Percentiles rank a stretch among this genome's conserved stretches.
Evolutionary conservation across 2,329 filamentous ascomycete genomes (phyloP).

Genomic region (Shiraia bambusicola): DNA sequence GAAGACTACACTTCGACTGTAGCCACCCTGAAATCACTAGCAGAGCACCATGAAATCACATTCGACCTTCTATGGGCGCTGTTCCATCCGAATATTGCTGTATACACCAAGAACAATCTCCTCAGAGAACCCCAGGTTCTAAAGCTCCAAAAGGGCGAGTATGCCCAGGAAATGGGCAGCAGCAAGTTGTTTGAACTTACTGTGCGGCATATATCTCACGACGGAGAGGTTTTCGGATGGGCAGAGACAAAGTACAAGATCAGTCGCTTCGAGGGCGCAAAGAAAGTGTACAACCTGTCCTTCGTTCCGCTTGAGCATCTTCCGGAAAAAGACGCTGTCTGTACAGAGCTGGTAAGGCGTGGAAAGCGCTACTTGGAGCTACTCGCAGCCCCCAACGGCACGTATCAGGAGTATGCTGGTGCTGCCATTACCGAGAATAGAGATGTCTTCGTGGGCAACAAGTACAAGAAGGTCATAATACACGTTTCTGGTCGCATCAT

Average conservation of each 20-base stretch:
- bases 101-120: slow-evolving; percentile 10
- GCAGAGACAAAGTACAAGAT: slow-evolving; percentile 4
- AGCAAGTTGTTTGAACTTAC: slow-evolving; percentile 4
- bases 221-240: slow-evolving; percentile 14
- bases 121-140: slow-evolving; percentile 8
- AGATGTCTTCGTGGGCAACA: slow-evolving; percentile 1
- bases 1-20: slow-evolving; percentile 12
- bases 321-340: slow-evolving; percentile 4
- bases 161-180: slow-evolving; percentile 2
- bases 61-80: slow-evolving; percentile 18
- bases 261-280: slow-evolving; percentile 10
- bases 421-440: slow-evolving; percentile 1
- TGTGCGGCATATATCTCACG: slow-evolving; percentile 9
- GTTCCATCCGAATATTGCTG: slow-evolving; percentile 12
- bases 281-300: slow-evolving; percentile 11
- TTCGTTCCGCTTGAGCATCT: slow-evolving; percentile 10
- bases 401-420: slow-evolving; percentile 10
- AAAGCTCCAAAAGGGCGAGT: slow-evolving; percentile 8
- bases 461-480: slow-evolving; percentile 6
- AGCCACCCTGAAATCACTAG: slow-evolving; percentile 1
- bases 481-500: slow-evolving; percentile 11
- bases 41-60: slow-evolving; percentile 15
- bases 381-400: slow-evolving; percentile 8
- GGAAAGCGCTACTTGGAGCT: slow-evolving; percentile 45
- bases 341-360: slow-evolving; percentile 39